Evolutionary conservation across 495 filamentous ascomycete genomes (phyloP), one percentile per base, ranked within the genome.

Genomic region (Penicillium bovifimosum): DNA sequence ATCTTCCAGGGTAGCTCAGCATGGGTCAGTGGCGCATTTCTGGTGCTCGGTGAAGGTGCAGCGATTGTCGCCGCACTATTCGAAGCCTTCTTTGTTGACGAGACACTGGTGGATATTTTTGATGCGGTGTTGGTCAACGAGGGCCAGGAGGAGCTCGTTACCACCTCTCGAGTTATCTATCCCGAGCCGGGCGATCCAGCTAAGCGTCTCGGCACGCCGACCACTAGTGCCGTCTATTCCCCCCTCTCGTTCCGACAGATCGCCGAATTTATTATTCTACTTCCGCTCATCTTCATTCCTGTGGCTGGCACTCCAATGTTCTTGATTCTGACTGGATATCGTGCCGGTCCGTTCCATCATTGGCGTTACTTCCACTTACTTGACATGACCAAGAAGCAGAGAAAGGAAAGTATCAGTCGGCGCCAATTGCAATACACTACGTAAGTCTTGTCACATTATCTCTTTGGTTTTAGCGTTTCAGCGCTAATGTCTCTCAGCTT

Each of bases 191-290:
- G 74, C 14, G 68, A 80, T 50, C 78, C 81, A 6, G 72, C 79
- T 9, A 70, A 74, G 50, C 70, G 76, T 24, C 77, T 87, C 4
- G 84, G 83, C 26, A 81, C 78, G 47, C 80, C 82, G 6, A 79
- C 73, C 4, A 72, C 66, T 32, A 76, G 74, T 38, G 79, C 81
- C 2, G 70, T 81, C 26, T 87, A 86, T 60, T 74, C 80, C 5
- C 84, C 84, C 1, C 86, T 87, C 54, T 89, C 86, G 48, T 56
- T 87, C 11, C 78, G 81, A n/a, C 86, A 91, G 60, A 90, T 90
- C 47, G 55, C 84, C 47, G 87, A 92, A 66, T 84, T 91, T 50
- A 65, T 90, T n/a, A 63, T 88, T 35, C 76, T 85, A 24, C 72
- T 87, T 10, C 84, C 84, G 20, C 70, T 87, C 28, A 86, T 83